Base-by-base conservation (phyloP, 78 protist genomes). In the Pigoraptor vietnamica region DNA sequence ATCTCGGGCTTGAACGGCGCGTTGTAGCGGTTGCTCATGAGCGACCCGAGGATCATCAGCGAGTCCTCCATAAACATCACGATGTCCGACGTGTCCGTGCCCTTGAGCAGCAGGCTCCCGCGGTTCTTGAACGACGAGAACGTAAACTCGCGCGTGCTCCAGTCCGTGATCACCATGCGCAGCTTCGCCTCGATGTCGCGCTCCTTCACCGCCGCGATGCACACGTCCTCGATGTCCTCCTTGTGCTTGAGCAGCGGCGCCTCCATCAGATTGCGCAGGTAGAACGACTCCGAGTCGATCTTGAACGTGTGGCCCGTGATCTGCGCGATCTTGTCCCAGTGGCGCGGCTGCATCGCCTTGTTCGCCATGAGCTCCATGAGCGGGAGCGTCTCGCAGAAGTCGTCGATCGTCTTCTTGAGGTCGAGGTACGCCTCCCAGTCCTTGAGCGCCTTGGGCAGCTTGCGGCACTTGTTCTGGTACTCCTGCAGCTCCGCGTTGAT, bases 21-120 rank as follows among this genome's bases (percentile, higher is more conserved):
- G 94, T 55, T 98, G 97, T 94, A 99, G 10, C 99, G 99, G 35
- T 98, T 96, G 92, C 89, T 86, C 83, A 93, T 92, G 99, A 99
- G 98, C 37, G 98, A 94, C 6, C 87, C 2, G 35, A 98, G 92
- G 24, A 91, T 29, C 90, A 33, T 92, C 29, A 96, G 86, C 90
- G 95, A 92, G 89, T 98, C 98, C 67, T 56, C 67, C 67, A 48
- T 48, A 21, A 48, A 14, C 67, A 48, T 40, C 56, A 97, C 39
- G 91, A 95, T 93, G n/a, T 87, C 67, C 91, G 97, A 96, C 39
- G 98, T 90, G 37, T 98, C 99, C 89, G 97, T 98, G 99, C 99
- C 98, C 34, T 99, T 99, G 36, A 94, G 92, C 84, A 96, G 84
- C 38, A 98, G 96, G 37, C 32, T 34, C 34, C 87, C 38, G 91